Conservation (phyloP, 192 early-diverging fungal species). For the Backusella sp. region DNA sequence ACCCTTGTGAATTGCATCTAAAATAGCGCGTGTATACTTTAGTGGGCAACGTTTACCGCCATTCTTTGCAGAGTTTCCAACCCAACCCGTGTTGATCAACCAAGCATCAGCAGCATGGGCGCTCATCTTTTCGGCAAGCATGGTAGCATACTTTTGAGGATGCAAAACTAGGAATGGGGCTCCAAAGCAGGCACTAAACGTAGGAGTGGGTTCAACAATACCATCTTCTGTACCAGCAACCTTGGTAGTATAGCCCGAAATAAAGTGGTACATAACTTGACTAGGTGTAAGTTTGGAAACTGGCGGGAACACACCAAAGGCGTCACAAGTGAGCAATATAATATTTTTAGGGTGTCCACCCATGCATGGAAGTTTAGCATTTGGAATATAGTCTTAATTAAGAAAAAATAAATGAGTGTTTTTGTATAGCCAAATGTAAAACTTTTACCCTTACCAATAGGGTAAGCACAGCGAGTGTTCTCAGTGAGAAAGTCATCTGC, state of each 20-base stretch:
- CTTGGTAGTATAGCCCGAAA: conserved; percentile 96
- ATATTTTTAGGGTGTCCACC: conserved; percentile 92
- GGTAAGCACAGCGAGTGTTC: conserved; percentile 96
- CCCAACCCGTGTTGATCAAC: conserved; percentile 97
- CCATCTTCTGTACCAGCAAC: conserved; percentile 98
- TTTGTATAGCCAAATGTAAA: not conserved
- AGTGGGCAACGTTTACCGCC: conserved; percentile 87
- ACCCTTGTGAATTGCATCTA: conserved; percentile 95
- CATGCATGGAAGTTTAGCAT: conserved; percentile 89
- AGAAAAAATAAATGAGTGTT: not conserved
- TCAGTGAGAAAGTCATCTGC: conserved; percentile 78
- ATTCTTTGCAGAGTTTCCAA: conserved; percentile 84
- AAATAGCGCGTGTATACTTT: conserved; percentile 96
- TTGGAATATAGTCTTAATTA: conserved; percentile 76
- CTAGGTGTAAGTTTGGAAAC: conserved; percentile 80
- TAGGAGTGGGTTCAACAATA: conserved; percentile 86
- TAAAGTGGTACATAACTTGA: conserved; percentile 97
- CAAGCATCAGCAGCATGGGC: conserved; percentile 83
- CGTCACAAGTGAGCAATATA: conserved; percentile 93
- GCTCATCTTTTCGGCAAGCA: conserved; percentile 94
- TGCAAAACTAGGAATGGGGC: conserved; percentile 97
- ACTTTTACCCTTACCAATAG: conserved; percentile 54
- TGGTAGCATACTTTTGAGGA: conserved; percentile 91
- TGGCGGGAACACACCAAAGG: conserved; percentile 93
- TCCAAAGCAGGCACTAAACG: conserved; percentile 91